A percentile compares a stretch with the other conserved stretches of the same genome.
Evolutionary conservation across 2,329 filamentous ascomycete genomes (phyloP).

Genomic region (Calonectria hawksworthii): DNA sequence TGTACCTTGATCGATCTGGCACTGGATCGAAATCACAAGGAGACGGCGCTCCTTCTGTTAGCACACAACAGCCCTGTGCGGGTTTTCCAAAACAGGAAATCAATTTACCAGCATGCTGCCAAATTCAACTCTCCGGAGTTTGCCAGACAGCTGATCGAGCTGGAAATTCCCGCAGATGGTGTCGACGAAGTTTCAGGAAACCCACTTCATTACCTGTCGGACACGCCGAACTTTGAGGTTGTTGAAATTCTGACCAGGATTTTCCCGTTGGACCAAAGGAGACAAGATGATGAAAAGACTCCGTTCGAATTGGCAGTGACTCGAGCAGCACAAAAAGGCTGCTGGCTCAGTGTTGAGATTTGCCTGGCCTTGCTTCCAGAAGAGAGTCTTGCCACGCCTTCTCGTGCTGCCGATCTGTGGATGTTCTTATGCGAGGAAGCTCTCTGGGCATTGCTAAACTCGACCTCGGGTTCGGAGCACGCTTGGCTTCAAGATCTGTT

Average conservation of each 20-base stretch:
- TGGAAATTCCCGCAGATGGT: not conserved
- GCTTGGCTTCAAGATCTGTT: not conserved
- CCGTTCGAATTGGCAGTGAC: not conserved
- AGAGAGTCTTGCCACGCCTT: not conserved
- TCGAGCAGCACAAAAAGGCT: not conserved
- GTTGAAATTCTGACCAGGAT: not conserved
- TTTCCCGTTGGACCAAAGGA: not conserved
- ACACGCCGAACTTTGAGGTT: not conserved
- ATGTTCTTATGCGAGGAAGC: not conserved
- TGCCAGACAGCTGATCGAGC: not conserved
- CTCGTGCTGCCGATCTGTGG: not conserved
- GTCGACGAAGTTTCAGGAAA: not conserved
- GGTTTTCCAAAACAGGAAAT: not conserved
- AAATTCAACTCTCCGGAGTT: not conserved
- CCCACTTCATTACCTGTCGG: not conserved
- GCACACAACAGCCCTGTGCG: not conserved
- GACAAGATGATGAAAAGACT: not conserved
- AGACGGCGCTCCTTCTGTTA: not conserved
- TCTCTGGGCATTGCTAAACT: not conserved
- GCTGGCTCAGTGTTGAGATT: not conserved
- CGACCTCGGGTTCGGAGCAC: not conserved
- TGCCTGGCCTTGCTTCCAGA: not conserved
- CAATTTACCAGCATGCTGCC: not conserved
- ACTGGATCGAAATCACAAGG: not conserved
- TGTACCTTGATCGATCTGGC: not conserved